Conservation (phyloP, 345 rosid genomes). For the Eutrema yunnanense region DNA sequence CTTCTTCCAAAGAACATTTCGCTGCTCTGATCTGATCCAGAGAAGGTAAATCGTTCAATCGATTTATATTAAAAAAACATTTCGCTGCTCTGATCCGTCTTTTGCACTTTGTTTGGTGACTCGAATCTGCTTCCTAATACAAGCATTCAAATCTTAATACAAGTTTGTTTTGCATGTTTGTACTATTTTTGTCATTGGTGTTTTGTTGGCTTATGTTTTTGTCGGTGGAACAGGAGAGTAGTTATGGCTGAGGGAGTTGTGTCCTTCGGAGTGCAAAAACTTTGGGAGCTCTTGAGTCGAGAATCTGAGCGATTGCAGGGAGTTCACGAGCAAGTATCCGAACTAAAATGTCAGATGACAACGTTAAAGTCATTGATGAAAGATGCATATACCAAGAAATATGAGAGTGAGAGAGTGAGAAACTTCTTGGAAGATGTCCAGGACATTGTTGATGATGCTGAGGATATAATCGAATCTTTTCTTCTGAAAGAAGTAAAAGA, state of each 20-base stretch:
- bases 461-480: conserved; percentile 9
- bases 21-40: too few species aligned
- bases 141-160: too few species aligned
- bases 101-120: too few species aligned
- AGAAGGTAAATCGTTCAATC: too few species aligned
- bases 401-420: conserved; percentile 9
- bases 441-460: not conserved
- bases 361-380: conserved; percentile 20
- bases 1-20: too few species aligned
- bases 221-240: not conserved
- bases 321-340: not conserved
- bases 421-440: not conserved
- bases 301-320: not conserved
- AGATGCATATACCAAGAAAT: conserved; percentile 24
- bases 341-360: conserved; percentile 6
- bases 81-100: too few species aligned
- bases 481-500: not conserved
- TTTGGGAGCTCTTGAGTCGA: not conserved
- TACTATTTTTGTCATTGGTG: too few species aligned
- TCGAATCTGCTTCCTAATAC: too few species aligned
- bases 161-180: too few species aligned
- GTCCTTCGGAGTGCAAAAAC: not conserved
- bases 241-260: not conserved
- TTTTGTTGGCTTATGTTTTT: not conserved
- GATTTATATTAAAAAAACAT: too few species aligned